phyloP scores from a whole-genome alignment of 1,139 yeast genomes.

The Yamadazyma friedrichii region DNA sequence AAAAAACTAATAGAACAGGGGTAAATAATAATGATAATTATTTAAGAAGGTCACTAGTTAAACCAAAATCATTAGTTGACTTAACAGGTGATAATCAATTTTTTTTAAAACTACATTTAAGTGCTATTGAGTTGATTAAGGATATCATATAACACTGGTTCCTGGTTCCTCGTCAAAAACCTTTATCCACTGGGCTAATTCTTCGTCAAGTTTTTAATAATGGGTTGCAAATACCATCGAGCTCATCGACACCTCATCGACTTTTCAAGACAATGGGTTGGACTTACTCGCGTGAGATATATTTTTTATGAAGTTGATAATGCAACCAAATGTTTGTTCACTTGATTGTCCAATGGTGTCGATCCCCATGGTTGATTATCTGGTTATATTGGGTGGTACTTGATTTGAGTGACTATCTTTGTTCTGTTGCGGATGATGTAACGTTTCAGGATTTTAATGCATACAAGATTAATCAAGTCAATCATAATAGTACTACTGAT shows the following conservation, averaged over 20 bases:
- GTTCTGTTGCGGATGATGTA: no score
- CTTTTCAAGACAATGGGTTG: neutral
- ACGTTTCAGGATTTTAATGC: no score
- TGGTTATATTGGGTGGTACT: no score
- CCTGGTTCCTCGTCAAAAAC: neutral
- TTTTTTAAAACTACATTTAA: conserved; percentile 64
- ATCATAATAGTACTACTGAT: no score
- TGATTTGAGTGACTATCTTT: no score
- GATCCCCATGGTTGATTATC: no score
- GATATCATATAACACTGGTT: conserved; percentile 11
- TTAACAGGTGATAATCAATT: conserved; percentile 58
- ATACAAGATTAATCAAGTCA: no score
- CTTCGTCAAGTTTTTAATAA: neutral
- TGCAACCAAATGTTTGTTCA: no score
- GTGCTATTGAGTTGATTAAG: conserved; percentile 53
- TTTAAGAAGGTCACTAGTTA: conserved; percentile 49
- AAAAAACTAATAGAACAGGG: conserved; percentile 19
- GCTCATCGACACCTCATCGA: neutral
- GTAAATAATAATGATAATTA: conserved; percentile 51
- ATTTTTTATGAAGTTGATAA: neutral
- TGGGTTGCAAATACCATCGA: no score
- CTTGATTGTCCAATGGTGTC: no score
- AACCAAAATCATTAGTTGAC: conserved; percentile 59
- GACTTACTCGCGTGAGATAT: neutral
- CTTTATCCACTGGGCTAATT: neutral